Evolutionary conservation across 192 early-diverging fungal species (phyloP), one percentile per base, ranked within the genome.

Genomic region (Gryganskiella cystojenkinii): DNA sequence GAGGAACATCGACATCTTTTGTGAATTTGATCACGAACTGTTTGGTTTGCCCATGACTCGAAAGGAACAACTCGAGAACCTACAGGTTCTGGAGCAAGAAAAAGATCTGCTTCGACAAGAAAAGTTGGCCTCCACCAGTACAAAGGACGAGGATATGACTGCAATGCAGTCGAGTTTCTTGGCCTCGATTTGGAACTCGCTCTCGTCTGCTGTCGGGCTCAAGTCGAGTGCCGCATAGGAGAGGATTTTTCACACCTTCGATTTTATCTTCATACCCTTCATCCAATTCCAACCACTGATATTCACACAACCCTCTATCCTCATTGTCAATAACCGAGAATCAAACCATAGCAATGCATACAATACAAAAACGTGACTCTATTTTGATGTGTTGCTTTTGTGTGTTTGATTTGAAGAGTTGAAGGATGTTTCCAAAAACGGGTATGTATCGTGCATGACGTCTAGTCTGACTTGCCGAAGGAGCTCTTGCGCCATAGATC

Each of bases 401-500:
- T n/a, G n/a, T n/a, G n/a, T 28, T 28, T 28, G 7, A 13, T 3
- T 27, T 14, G 1, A 31, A 31, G 28, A 27, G 17, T 28, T 7
- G 0, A 27, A 31, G 5, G 0, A 31, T 25, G 22, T 53, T 6
- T 53, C 52, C 27, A 53, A 17, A 28, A 1, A 24, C 24, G n/a
- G n/a, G n/a, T n/a, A n/a, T n/a, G n/a, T n/a, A n/a, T n/a, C n/a
- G n/a, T n/a, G n/a, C n/a, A n/a, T n/a, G n/a, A n/a, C n/a, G n/a
- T 7, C 4, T 56, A 66, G 15, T 66, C 42, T 3, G 53, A n/a
- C 40, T 66, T 73, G 49, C 62, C 71, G 20, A 47, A 47, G 33
- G 4, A 55, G 56, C 47, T 34, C 56, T 69, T 63, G 35, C 74
- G 65, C 74, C 74, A 78, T 22, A 64, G 66, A 25, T 78, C 65